Evolutionary conservation across 768 basidiomycete genomes (phyloP).

Genomic region (Ramaria sp.): DNA sequence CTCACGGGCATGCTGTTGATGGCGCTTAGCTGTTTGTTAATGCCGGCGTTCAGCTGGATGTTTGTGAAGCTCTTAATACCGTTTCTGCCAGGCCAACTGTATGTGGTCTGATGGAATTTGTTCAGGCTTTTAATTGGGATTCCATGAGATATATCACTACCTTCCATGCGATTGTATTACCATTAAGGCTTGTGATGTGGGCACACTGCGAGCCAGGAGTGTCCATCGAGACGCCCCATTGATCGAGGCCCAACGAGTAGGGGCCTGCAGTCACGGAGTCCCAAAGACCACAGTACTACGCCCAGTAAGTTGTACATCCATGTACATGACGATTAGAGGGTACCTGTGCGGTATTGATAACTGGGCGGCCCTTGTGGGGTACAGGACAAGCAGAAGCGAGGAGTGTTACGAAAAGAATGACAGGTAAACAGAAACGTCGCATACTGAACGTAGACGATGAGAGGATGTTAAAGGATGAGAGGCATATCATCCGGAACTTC

Average conservation of each 20-base stretch:
- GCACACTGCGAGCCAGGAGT: slow-evolving; percentile 43
- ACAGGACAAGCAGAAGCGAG: background rate
- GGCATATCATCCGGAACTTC: no score
- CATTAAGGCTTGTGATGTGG: slow-evolving; percentile 31
- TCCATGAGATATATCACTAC: background rate
- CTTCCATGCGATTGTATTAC: slow-evolving; percentile 36
- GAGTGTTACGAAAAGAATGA: background rate
- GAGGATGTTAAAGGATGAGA: no score
- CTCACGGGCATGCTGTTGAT: slow-evolving; percentile 48
- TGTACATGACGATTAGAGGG: background rate
- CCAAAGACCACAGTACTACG: slow-evolving; percentile 37
- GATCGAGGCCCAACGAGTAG: slow-evolving; percentile 43
- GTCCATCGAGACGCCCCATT: slow-evolving; percentile 31
- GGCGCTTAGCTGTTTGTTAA: slow-evolving; percentile 43
- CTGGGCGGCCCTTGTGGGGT: background rate
- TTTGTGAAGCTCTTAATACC: slow-evolving; percentile 56
- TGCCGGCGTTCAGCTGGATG: slow-evolving; percentile 36
- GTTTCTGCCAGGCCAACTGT: slow-evolving; percentile 41
- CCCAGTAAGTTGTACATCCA: background rate
- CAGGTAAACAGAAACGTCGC: background rate
- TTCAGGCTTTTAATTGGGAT: background rate
- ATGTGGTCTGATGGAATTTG: slow-evolving; percentile 23
- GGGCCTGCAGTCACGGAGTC: slow-evolving; percentile 32
- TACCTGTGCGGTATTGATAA: background rate
- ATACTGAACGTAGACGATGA: background rate